These are phyloP conservation scores for Carpinus viminea DNA, from an alignment of 306 rosid species.

Conservation along the genomic window DNA sequence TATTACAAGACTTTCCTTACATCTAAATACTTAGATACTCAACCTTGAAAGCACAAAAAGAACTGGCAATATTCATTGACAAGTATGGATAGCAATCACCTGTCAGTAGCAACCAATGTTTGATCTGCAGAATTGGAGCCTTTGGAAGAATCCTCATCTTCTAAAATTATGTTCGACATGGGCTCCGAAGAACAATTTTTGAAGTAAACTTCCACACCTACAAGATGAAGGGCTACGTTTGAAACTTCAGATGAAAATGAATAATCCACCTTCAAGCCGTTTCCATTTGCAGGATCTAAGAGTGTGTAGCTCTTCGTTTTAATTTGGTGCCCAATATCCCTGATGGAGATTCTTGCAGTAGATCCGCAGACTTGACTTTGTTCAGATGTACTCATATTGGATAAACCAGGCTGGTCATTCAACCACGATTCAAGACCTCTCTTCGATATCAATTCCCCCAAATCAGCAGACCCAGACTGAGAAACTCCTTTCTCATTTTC, in stretches of 20 bases:
- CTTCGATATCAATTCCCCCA: slow-evolving; percentile 69
- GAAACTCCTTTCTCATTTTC: slow-evolving; percentile 49
- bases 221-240: slow-evolving; percentile 71
- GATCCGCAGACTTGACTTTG: slow-evolving; percentile 48
- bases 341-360: slow-evolving; percentile 87
- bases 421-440: slow-evolving; percentile 91
- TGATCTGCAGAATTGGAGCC: slow-evolving; percentile 51
- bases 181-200: slow-evolving; percentile 75
- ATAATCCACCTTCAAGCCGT: slow-evolving; percentile 86
- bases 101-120: slow-evolving; percentile 44
- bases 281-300: slow-evolving; percentile 78
- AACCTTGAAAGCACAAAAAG: slow-evolving; percentile 8
- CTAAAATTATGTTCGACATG: slow-evolving; percentile 60
- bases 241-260: slow-evolving; percentile 78
- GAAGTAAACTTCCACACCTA: slow-evolving; percentile 68
- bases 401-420: slow-evolving; percentile 69
- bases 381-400: slow-evolving; percentile 48
- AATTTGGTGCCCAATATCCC: slow-evolving; percentile 61
- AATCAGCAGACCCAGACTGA: slow-evolving; percentile 53
- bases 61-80: slow-evolving; percentile 12
- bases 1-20: neutral
- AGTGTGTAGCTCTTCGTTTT: slow-evolving; percentile 71
- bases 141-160: slow-evolving; percentile 64
- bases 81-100: slow-evolving; percentile 44
- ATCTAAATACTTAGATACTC: neutral